Evolutionary conservation across 257 asterid genomes (phyloP), one percentile per base, ranked within the genome.

Genomic region (Linderniella brevidens): DNA sequence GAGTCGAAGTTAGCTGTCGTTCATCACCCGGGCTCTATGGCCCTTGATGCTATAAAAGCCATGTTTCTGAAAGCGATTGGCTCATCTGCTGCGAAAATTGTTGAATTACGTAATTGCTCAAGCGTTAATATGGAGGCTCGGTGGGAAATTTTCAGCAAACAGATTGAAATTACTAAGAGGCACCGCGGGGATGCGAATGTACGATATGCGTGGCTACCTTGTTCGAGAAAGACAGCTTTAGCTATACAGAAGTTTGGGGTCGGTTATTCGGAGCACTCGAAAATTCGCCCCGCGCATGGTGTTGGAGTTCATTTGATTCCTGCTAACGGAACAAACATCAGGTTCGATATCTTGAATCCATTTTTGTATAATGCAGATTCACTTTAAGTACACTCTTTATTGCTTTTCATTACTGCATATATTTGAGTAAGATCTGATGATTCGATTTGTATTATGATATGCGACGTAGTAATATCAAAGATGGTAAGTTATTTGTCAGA

Each of bases 171-270:
- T 41, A 71, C 76, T 10, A 59, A 68, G 62, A 78, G 54, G 56
- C 62, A 25, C 58, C 92, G 87, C 11, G 97, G 94, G 40, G 73
- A 68, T 79, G 79, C 92, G 43, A 71, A 71, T 69, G 61, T 82
- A 40, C 66, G 37, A 48, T 82, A 68, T 56, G 97, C 94, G 18
- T 86, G 97, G 97, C 90, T 86, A 53, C 97, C 94, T 55, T 79
- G 76, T 64, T 68, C 80, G 13, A 73, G 69, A 56, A 73, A 52
- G 61, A 62, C 75, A 18, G 53, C 68, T 39, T 58, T 61, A 3
- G 61, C 69, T 56, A 65, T 79, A 11, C 43, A 77, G 59, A 69
- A 79, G 38, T 79, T 75, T 64, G 94, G 97, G 13, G 55, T 82
- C 53, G 78, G 79, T 55, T 48, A 55, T 64, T 63, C 63, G 54